phyloP scores from a whole-genome alignment of 225 moss, liverwort and hornwort species.

The Pseudoscleropodium purum region DNA sequence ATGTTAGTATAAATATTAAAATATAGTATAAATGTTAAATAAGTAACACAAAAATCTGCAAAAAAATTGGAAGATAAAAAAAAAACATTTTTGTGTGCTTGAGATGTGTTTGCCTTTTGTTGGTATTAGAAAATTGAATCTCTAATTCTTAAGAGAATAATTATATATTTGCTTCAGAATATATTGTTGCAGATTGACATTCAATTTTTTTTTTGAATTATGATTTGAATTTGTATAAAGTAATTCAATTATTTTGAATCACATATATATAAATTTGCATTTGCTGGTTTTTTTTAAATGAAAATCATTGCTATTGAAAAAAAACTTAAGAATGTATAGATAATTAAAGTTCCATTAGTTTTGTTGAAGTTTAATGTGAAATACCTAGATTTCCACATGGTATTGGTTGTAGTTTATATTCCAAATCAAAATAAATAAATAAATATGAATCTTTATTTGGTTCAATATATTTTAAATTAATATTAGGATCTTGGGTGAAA shows the following conservation, averaged over 20 bases:
- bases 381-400: background rate
- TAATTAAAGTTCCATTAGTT: background rate
- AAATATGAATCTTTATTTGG: background rate
- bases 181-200: background rate
- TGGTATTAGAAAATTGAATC: fast-evolving
- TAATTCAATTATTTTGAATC: background rate
- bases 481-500: background rate
- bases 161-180: background rate
- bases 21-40: background rate
- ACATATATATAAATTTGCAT: background rate
- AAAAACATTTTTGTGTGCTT: background rate
- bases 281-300: background rate
- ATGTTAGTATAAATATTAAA: background rate
- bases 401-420: background rate
- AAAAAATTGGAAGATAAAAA: background rate
- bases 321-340: background rate
- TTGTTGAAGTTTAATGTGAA: background rate
- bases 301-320: background rate
- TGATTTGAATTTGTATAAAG: background rate
- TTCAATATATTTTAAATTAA: background rate
- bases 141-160: background rate
- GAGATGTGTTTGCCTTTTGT: background rate
- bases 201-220: fast-evolving
- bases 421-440: too few relatives aligned
- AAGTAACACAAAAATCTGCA: background rate